Base-by-base conservation (phyloP, 495 filamentous ascomycete species). In the Aspergillus haitiensis region DNA sequence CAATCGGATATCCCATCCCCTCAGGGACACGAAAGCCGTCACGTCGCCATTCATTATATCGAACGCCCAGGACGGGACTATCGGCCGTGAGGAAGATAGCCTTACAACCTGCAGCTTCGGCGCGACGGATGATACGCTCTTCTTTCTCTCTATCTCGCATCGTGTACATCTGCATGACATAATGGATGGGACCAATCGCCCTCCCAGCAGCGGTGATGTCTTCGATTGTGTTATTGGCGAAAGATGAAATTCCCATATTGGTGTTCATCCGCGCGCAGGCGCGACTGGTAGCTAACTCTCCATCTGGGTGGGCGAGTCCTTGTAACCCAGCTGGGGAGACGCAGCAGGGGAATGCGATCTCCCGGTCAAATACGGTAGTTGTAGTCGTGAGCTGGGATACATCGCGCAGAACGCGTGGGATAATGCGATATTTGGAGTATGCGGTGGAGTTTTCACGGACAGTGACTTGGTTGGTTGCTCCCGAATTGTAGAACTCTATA, bases 71-170 rank as follows among this genome's bases (percentile, higher is more conserved):
- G 3, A 91, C 84, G 2, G 91, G 89, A 3, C 90, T 91, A 70
- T 97, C 92, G 11, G 95, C 86, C 6, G 93, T 97, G 18, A 96
- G 77, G 55, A 87, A 85, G 46, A 96, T 81, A 5, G 78, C 86
- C 49, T 81, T 81, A 31, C 88, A 75, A 1, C 72, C 69, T 55
- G 86, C 82, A 10, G 61, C 64, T 37, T 70, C 69, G 3, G 72
- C 68, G 27, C 71, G 74, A 21, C 58, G 64, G 10, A 84, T 78
- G 11, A 79, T 72, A 3, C 44, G 44, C 5, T 47, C 44, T 10
- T 47, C 44, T 6, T 47, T 47, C 15, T 15, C 44, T 21, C 44
- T n/a, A 18, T 47, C 44, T 21, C 21, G 13, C 44, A 47, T 47
- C 2, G 44, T 47, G 44, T 47, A 1, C 70, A 93, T 75, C 63